Evolutionary conservation across 768 basidiomycete species (phyloP).

Genomic region (Naganishia kalamii): DNA sequence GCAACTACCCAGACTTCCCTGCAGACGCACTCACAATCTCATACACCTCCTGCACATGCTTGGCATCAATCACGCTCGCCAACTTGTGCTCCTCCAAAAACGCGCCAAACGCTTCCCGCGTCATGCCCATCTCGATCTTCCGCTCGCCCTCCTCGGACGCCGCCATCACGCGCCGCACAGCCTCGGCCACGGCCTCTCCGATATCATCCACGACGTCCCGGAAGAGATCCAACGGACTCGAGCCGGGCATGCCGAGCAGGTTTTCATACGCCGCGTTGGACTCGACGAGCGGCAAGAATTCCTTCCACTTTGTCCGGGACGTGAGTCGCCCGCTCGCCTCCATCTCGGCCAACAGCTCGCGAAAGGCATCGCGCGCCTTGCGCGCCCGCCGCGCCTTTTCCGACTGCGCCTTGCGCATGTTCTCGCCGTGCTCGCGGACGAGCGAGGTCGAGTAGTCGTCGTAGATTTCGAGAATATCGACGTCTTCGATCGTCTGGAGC

Average conservation of each 20-base stretch:
- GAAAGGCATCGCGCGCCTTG: slow-evolving; percentile 86
- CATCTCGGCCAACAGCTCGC: slow-evolving; percentile 68
- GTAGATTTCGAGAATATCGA: slow-evolving; percentile 87
- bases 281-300: slow-evolving; percentile 68
- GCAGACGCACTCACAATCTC: slow-evolving; percentile 28
- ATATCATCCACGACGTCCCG: slow-evolving; percentile 87
- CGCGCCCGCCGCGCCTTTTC: slow-evolving; percentile 78
- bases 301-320: slow-evolving; percentile 85
- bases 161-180: slow-evolving; percentile 56
- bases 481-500: slow-evolving; percentile 72
- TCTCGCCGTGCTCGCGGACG: slow-evolving; percentile 85
- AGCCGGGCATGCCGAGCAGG: slow-evolving; percentile 87
- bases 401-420: slow-evolving; percentile 68
- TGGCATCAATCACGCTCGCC: slow-evolving; percentile 59
- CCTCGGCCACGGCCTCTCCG: slow-evolving; percentile 75
- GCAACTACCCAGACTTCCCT: background rate
- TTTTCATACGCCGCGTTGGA: slow-evolving; percentile 75
- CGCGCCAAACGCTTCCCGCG: slow-evolving; percentile 37
- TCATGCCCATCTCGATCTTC: slow-evolving; percentile 35
- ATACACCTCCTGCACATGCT: slow-evolving; percentile 56
- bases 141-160: slow-evolving; percentile 41
- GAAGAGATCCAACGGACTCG: slow-evolving; percentile 90
- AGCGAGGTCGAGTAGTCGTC: slow-evolving; percentile 87
- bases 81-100: slow-evolving; percentile 36
- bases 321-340: slow-evolving; percentile 61